Base-by-base conservation (phyloP, 2,329 filamentous ascomycete genomes). In the Metarhizium anisopliae region DNA sequence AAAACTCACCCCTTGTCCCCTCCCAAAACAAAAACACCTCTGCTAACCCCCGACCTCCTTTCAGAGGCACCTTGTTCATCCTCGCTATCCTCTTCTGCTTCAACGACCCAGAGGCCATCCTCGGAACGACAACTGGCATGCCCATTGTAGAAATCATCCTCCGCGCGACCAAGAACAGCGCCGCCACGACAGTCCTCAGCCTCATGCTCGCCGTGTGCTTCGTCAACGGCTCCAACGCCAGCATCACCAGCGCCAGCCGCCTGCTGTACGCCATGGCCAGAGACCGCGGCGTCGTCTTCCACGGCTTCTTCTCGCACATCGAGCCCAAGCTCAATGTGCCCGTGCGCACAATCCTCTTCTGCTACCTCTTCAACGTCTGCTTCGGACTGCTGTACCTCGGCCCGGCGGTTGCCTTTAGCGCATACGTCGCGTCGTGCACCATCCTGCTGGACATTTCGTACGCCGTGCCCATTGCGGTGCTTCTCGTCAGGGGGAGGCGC, bases 311-410 rank as follows among this genome's bases (percentile, higher is more conserved):
- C n/a, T 67, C 66, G 0, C 66, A 71, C 45, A 67, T 75, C 30
- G 61, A 67, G 16, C 67, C 70, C 0, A 62, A 58, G 3, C 70
- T 76, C 4, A 65, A 77, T 51, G 73, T 76, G 10, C 75, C 75
- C 2, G 66, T 74, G 2, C 67, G 68, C 32, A 67, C 73, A 2
- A 72, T 78, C 14, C 25, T 75, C 4, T 58, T 73, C 6, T 67
- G 70, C n/a, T 72, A 67, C n/a, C 59, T 69, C 4, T 73, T 77
- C 59, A 74, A 77, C 57, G 66, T 73, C 25, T 59, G 74, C 14
- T 76, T 78, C 47, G 75, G 74, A 2, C 67, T 77, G 2, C 65
- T 78, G 4, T 78, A 77, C 55, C 67, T 77, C 0, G 75, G 74
- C 1, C 75, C 73, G 1, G 69, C 68, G 14, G 75, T 76, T 11